Evolutionary conservation across 106 monocot species (phyloP), one percentile per base, ranked within the genome.

Genomic region (Narthecium ossifragum): DNA sequence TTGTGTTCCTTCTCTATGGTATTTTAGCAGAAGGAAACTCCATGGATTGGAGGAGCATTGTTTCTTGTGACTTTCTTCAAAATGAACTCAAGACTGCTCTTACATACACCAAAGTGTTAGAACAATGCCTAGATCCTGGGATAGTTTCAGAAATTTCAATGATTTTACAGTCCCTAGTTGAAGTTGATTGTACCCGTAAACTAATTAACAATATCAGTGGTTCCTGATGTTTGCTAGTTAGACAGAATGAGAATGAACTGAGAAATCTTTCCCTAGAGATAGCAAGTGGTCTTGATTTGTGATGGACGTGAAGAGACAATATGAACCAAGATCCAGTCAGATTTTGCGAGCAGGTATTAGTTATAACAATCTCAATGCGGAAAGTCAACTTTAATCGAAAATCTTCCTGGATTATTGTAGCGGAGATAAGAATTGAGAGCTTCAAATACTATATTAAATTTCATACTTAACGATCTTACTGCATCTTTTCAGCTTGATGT

Each of bases 1-100:
- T 72, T 69, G 53, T 86, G 72, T 80, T 61, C 32, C 77, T 94
- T 64, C 74, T 94, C 11, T 61, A 83, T 75, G 85, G 85, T 47
- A 60, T 86, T 63, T 89, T 82, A 78, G 59, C 53, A 61, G 70
- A 73, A 71, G 85, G 80, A 55, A 85, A 62, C 58, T 67, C 72
- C 50, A 25, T 12, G 12, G 77, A 94, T 3, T 85, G 85, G 85
- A 75, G 63, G 38, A 36, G 31, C 38, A 30, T 80, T 51, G 26
- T 86, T 61, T 55, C 70, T 63, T 67, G 55, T 67, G 48, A 80
- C 48, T 83, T 86, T 59, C 55, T 65, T 24, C 65, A 55, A 31
- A 62, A 53, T 57, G 85, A 94, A 59, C 60, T 82, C 57, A 70
- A 73, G 64, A 59, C 57, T 61, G 63, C 75, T 41, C 60, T 68